These are phyloP conservation scores for Mucor saturninus DNA, from an alignment of 371 early-diverging fungal species.

Conservation along the genomic window DNA sequence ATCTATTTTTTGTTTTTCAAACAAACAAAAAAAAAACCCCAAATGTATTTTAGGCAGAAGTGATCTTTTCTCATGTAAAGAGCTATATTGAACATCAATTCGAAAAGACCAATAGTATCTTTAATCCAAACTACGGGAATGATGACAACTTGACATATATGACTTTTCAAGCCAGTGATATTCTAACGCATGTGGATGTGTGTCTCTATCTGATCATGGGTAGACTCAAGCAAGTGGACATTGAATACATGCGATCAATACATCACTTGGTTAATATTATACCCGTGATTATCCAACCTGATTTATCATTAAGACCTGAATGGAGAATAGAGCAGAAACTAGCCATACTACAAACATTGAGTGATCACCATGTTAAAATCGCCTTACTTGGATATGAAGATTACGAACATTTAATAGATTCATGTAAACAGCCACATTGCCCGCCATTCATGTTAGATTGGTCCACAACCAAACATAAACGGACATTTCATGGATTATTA, in stretches of 20 bases:
- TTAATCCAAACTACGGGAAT: constrained; percentile 25
- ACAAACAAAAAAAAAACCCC: neutral
- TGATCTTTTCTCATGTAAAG: constrained; percentile 36
- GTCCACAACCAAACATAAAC: constrained; percentile 11
- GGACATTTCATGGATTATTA: constrained; percentile 18
- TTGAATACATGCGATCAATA: constrained; percentile 73
- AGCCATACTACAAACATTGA: constrained; percentile 9
- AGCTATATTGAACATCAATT: constrained; percentile 47
- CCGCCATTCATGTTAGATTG: constrained; percentile 24
- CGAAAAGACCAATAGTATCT: constrained; percentile 33
- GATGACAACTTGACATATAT: constrained; percentile 22
- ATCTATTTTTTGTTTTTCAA: neutral
- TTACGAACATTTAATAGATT: constrained; percentile 12
- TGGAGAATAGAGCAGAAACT: constrained; percentile 13
- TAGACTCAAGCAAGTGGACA: constrained; percentile 72
- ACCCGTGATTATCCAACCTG: constrained; percentile 70
- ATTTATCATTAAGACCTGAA: constrained; percentile 35
- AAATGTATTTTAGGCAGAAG: constrained; percentile 41
- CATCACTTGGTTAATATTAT: constrained; percentile 63
- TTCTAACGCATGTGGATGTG: constrained; percentile 71
- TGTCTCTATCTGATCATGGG: constrained; percentile 71
- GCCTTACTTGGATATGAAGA: constrained; percentile 12
- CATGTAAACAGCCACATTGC: constrained; percentile 9
- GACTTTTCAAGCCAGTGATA: constrained; percentile 22
- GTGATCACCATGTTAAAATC: constrained; percentile 17